Percentiles rank a stretch among this genome's conserved stretches.
These are phyloP conservation scores for Daphne laureola DNA, from an alignment of 441 rosid species.

Conservation along the genomic window DNA sequence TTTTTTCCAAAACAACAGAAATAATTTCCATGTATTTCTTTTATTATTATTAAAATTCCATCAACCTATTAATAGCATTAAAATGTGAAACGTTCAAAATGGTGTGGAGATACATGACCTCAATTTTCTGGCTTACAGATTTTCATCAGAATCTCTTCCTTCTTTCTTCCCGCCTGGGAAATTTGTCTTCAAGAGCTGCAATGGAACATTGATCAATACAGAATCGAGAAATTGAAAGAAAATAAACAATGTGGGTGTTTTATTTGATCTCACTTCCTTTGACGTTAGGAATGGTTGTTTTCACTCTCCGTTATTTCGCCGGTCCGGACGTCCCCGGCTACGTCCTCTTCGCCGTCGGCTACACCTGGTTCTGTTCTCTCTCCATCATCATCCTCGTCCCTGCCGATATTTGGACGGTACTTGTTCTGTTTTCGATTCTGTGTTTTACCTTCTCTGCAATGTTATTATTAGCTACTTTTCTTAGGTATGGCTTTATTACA, in stretches of 20 bases:
- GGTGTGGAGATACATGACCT: no score
- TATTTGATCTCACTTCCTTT: conserved; percentile 74
- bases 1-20: background rate
- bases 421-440: background rate
- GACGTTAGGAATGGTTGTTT: conserved; percentile 62
- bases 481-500: no score
- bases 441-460: background rate
- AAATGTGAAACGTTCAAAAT: no score
- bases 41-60: no score
- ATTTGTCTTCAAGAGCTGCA: no score
- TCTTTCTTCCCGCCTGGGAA: no score
- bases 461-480: background rate
- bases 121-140: no score
- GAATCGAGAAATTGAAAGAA: background rate
- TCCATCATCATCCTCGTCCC: conserved; percentile 79
- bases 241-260: conserved; percentile 61
- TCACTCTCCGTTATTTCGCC: conserved; percentile 57
- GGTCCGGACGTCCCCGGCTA: conserved; percentile 67
- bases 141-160: no score
- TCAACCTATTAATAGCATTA: no score
- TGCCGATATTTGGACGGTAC: conserved; percentile 72
- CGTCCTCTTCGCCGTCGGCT: conserved; percentile 66
- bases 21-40: background rate
- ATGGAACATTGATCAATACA: background rate
- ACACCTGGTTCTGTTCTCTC: conserved; percentile 79